Evolutionary conservation across 495 filamentous ascomycete species (phyloP), one percentile per base, ranked within the genome.

Genomic region (Penicillium coprophilum): DNA sequence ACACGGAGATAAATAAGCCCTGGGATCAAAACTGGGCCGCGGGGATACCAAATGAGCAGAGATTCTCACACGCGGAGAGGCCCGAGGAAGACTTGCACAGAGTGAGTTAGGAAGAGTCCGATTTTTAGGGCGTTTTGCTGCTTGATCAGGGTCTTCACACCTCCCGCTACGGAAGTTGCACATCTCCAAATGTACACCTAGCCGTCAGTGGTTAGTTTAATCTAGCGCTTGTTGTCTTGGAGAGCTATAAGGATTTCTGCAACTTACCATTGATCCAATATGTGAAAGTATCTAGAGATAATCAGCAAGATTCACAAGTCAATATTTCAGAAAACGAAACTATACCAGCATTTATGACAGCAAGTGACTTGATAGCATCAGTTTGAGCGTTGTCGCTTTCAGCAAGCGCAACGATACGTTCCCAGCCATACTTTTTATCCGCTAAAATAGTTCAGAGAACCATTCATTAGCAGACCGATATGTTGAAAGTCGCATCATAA

Each of bases 241-340:
- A 31, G 30, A 24, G 11, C 30, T 11, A 49, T 49, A 49, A 15
- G 46, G 46, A 23, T 49, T 24, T 36, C 46, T 49, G 46, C 31
- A 49, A 49, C 28, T 49, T 49, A 49, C 46, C 46, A 49, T 49
- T 49, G 19, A 36, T 49, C 31, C 11, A 49, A 49, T 49, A 49
- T 49, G 31, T 36, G 46, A 49, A 49, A 49, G 46, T 49, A 49
- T 49, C 46, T 49, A 21, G 46, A 36, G 46, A 49, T 49, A 49
- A 36, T 49, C 4, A 49, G 46, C 20, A 49, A 5, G 46, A 49
- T 49, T 49, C 46, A 36, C 11, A 20, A 49, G 46, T 49, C 46
- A 49, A 49, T 49, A 36, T 34, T 49, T 23, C 46, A 49, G 12
- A 49, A 49, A 48, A 36, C 36, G 30, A 49, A 49, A 49, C 9